These are phyloP conservation scores for Mikania micrantha DNA, from an alignment of 129 eudicot species.

Conservation along the genomic window DNA sequence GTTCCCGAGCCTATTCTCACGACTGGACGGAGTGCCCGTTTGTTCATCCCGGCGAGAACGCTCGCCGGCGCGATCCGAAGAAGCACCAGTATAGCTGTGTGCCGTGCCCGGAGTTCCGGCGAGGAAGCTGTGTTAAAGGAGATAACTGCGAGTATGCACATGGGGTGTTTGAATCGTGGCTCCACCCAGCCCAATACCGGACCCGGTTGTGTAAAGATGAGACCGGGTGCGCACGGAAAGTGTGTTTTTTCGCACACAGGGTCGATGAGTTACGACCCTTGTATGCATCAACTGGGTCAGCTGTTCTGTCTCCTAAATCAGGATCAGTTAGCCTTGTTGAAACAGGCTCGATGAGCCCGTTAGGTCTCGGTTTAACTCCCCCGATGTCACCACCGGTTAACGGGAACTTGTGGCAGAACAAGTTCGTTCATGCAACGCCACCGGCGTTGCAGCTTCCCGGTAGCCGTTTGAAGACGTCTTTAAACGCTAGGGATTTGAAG, in stretches of 20 bases:
- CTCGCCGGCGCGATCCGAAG: constrained; percentile 80
- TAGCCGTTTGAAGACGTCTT: constrained; percentile 59
- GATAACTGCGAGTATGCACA: constrained; percentile 91
- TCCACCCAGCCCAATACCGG: constrained; percentile 85
- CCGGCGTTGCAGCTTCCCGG: constrained; percentile 65
- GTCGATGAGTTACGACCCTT: constrained; percentile 73
- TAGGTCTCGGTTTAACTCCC: constrained; percentile 47
- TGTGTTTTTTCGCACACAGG: constrained; percentile 78
- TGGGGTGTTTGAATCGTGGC: constrained; percentile 92
- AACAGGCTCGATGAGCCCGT: constrained; percentile 41
- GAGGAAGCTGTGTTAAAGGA: constrained; percentile 78
- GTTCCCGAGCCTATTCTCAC: constrained; percentile 84
- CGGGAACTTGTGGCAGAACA: constrained; percentile 59
- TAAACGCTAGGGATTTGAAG: constrained; percentile 53
- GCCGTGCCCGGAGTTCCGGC: constrained; percentile 79
- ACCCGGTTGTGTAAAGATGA: constrained; percentile 83
- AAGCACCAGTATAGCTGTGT: constrained; percentile 89
- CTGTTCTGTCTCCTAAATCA: constrained; percentile 69
- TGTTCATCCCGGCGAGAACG: constrained; percentile 91
- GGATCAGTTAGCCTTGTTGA: constrained; percentile 36
- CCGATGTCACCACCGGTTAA: constrained; percentile 71
- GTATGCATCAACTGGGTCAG: constrained; percentile 78
- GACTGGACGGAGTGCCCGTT: constrained; percentile 96
- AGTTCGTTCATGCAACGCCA: constrained; percentile 34
- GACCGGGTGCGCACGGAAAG: constrained; percentile 62